phyloP scores from a whole-genome alignment of 345 rosid species.

The Salix dunnii region DNA sequence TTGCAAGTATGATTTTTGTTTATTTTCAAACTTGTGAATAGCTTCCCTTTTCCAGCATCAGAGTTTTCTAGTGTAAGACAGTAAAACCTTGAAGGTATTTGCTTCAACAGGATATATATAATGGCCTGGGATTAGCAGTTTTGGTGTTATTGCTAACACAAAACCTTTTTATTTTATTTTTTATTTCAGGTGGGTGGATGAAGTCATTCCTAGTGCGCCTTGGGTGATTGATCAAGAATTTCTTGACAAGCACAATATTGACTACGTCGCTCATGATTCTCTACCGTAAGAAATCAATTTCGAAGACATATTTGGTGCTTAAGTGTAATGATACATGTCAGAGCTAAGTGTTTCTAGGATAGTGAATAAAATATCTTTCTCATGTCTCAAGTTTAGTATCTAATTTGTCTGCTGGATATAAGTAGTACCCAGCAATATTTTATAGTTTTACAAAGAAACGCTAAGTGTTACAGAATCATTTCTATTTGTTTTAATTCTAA shows the following conservation, averaged over 20 bases:
- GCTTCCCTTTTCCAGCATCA: background rate
- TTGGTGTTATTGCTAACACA: background rate
- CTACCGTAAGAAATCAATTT: slow-evolving; percentile 61
- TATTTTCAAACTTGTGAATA: background rate
- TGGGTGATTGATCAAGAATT: slow-evolving; percentile 87
- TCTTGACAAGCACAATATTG: slow-evolving; percentile 72
- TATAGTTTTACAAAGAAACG: background rate
- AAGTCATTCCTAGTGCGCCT: slow-evolving; percentile 88
- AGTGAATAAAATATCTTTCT: background rate
- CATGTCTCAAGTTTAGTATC: background rate
- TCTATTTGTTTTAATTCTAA: background rate
- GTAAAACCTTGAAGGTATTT: background rate
- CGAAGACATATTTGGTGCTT: background rate
- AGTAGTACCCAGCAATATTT: background rate
- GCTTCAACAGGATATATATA: background rate
- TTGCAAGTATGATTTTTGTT: slow-evolving; percentile 63
- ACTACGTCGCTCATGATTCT: slow-evolving; percentile 84
- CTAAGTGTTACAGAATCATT: background rate
- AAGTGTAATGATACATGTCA: background rate
- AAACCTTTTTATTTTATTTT: background rate
- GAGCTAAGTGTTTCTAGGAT: background rate
- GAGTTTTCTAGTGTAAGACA: background rate
- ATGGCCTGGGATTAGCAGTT: background rate
- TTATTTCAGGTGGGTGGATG: slow-evolving; percentile 81
- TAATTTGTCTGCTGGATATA: background rate